Percentiles rank a stretch among this genome's conserved stretches.
These are phyloP conservation scores for Puccinia triticina DNA, from an alignment of 1,284 basidiomycete genomes.

Conservation along the genomic window DNA sequence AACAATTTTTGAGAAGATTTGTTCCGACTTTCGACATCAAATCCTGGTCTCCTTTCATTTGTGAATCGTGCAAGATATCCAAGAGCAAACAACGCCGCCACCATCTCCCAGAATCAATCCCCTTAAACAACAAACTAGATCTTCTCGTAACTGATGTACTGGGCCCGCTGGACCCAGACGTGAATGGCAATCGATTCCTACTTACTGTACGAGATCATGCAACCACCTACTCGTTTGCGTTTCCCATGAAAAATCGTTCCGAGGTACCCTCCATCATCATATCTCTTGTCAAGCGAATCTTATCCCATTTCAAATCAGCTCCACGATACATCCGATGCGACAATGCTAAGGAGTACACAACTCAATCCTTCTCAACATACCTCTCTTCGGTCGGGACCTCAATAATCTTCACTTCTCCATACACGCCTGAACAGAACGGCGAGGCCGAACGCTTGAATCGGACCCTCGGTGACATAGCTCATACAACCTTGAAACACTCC, in stretches of 20 bases:
- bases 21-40: not conserved
- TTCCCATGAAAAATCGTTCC: not conserved
- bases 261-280: not conserved
- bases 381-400: too few relatives aligned
- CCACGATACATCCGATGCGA: too few relatives aligned
- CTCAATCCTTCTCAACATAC: too few relatives aligned
- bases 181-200: not conserved
- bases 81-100: not conserved
- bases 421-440: too few relatives aligned
- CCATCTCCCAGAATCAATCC: not conserved
- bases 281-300: too few relatives aligned
- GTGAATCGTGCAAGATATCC: too few relatives aligned
- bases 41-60: not conserved
- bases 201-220: not conserved
- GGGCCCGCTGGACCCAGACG: not conserved
- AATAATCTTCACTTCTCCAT: too few relatives aligned
- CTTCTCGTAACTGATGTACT: constrained; percentile 19
- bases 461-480: constrained; percentile 27
- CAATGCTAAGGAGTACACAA: too few relatives aligned
- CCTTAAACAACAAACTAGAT: not conserved
- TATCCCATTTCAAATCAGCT: too few relatives aligned
- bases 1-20: not conserved
- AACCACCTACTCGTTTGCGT: not conserved
- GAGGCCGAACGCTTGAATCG: constrained; percentile 16
- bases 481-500: not conserved